Conservation (phyloP, 2,329 filamentous ascomycete species). For the Ceratocystis harringtonii region DNA sequence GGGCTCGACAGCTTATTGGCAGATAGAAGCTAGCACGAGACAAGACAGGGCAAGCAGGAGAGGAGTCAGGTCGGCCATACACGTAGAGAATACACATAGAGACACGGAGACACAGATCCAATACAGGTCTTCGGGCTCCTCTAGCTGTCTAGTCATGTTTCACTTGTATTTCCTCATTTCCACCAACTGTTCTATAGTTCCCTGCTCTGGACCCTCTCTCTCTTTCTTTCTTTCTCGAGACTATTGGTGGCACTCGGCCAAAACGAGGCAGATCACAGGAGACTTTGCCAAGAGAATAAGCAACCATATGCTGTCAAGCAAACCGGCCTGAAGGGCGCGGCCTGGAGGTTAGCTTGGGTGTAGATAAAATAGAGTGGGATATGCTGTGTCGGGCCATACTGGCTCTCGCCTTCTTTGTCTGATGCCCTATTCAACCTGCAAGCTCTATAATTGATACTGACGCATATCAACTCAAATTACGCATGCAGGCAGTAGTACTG, state of each 20-base stretch:
- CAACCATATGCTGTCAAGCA: not conserved
- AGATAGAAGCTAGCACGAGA: not conserved
- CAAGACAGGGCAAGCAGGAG: not conserved
- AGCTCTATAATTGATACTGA: not conserved
- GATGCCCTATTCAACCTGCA: not conserved
- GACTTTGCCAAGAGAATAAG: not conserved
- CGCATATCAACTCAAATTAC: not conserved
- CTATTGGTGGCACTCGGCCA: not conserved
- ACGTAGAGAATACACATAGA: not conserved
- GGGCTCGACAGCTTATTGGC: not conserved
- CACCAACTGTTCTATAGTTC: not conserved
- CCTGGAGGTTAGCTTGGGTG: not conserved
- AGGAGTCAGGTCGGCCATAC: not conserved
- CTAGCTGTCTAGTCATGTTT: not conserved
- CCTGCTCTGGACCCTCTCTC: not conserved
- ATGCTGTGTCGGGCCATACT: too few species aligned
- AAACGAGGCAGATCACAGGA: not conserved
- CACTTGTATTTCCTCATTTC: constrained; percentile 5
- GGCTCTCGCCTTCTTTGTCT: not conserved
- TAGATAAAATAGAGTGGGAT: not conserved
- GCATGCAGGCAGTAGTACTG: not conserved
- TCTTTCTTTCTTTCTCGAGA: not conserved
- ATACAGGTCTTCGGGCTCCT: not conserved
- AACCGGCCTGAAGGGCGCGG: not conserved
- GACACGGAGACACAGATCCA: not conserved